Evolutionary conservation across 495 filamentous ascomycete species (phyloP), one percentile per base, ranked within the genome.

Genomic region (Neurospora sp.): DNA sequence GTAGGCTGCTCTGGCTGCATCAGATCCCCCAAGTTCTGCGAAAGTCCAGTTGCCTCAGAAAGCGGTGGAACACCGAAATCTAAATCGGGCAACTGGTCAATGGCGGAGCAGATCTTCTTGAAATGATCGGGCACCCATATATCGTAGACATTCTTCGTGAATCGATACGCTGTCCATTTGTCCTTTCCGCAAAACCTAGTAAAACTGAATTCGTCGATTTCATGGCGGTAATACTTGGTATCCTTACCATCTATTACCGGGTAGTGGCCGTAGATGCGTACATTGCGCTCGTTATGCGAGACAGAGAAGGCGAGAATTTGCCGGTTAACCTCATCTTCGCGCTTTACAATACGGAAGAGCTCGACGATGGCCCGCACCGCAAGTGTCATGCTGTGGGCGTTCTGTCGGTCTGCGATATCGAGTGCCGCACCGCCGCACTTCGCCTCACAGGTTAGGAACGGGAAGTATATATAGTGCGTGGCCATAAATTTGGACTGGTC

Each of bases 291-390:
- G 74, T 87, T 77, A 74, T 86, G 81, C 37, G 83, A 86, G 72
- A 88, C 75, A 1, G 83, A 86, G 79, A 87, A 87, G 45, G 79
- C 79, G 70, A 85, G 78, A 41, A 84, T 82, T 73, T 83, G 72
- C 69, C 76, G 78, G 72, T 85, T 41, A 14, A 85, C 71, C 74
- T 84, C 80, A 39, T 77, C 59, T 73, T 82, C 73, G 47, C 79
- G 82, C 38, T 79, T 76, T 3, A 83, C 78, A 7, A 40, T 7
- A 44, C 70, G 68, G 44, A 77, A 80, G 53, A 86, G 80, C 70
- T 84, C 78, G 27, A 81, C 75, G 22, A 84, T 65, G 53, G 47
- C 80, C 37, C 79, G 76, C 53, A 83, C 78, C 10, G 81, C 78
- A 69, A 85, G 38, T 27, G 80, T 81, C 78, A 82, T 81, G 70